Evolutionary conservation across 768 basidiomycete species (phyloP), one percentile per base, ranked within the genome.

Genomic region (Lactarius indigo): DNA sequence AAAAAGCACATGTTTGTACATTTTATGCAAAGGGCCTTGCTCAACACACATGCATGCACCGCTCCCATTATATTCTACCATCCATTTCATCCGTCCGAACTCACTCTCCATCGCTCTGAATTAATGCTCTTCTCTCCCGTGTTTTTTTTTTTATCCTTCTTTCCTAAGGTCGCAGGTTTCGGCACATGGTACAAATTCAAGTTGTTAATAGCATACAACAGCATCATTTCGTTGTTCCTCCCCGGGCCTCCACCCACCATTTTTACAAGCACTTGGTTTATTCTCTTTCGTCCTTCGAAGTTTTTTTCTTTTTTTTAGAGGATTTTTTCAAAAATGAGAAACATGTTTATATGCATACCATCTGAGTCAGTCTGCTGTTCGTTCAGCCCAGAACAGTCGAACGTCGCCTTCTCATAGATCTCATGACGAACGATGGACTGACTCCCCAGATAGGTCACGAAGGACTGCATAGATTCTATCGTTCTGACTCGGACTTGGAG

Each of bases 1-100:
- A 18, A 18, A 52, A 37, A 35, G 42, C 62, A 56, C 62, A 64
- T 68, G 58, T 68, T 68, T 68, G 66, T 68, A 68, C 57, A 59
- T 39, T 64, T 61, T 68, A 68, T 60, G 65, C 65, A 66, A 66
- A 57, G 63, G 55, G 58, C 58, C 37, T 39, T 23, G 55, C 31
- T 30, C 57, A 12, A 37, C 63, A 23, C 35, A 15, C 17, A 59
- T 30, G 61, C 61, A 54, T 59, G 31, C 66, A 31, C 39, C 15
- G 30, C 50, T 39, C n/a, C 50, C 33, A 30, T 59, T 67, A 63
- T 44, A 59, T 42, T 67, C 61, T 41, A 54, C 17, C n/a, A 58
- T 58, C 20, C 59, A 39, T 37, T 33, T 17, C 26, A 12, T 47
- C 31, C 33, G 26, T 35, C 35, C 50, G 15, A 26, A n/a, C n/a